phyloP scores from a whole-genome alignment of 306 rosid genomes.

The Argentina anserina region DNA sequence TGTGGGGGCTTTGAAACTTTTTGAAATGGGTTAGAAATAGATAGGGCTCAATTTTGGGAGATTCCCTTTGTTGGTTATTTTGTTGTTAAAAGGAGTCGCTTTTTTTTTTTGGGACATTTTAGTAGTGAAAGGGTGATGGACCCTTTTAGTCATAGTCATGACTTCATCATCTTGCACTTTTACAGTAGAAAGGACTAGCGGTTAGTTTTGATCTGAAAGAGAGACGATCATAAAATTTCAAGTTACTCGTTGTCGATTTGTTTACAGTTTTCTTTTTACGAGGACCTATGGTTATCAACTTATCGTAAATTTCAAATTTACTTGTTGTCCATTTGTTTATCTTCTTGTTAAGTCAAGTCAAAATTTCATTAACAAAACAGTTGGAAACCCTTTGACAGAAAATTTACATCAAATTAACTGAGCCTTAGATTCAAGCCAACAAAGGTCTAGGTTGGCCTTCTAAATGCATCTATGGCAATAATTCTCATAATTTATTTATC shows the following conservation, averaged over 20 bases:
- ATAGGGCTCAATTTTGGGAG: background rate
- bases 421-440: background rate
- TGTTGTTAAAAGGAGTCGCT: background rate
- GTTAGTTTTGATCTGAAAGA: too few relatives aligned
- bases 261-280: too few relatives aligned
- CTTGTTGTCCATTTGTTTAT: background rate
- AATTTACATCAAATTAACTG: too few relatives aligned
- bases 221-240: too few relatives aligned
- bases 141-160: background rate
- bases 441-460: background rate
- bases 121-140: background rate
- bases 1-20: background rate
- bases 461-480: background rate
- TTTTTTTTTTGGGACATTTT: background rate
- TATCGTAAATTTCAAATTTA: too few relatives aligned
- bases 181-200: too few relatives aligned
- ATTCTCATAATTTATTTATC: conserved; percentile 5
- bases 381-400: too few relatives aligned
- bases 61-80: background rate
- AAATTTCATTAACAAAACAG: too few relatives aligned
- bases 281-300: too few relatives aligned
- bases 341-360: too few relatives aligned
- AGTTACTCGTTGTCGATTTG: background rate
- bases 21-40: background rate
- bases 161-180: background rate